These are phyloP conservation scores for Clavulina sp. DNA, from an alignment of 768 basidiomycete genomes.

Conservation along the genomic window DNA sequence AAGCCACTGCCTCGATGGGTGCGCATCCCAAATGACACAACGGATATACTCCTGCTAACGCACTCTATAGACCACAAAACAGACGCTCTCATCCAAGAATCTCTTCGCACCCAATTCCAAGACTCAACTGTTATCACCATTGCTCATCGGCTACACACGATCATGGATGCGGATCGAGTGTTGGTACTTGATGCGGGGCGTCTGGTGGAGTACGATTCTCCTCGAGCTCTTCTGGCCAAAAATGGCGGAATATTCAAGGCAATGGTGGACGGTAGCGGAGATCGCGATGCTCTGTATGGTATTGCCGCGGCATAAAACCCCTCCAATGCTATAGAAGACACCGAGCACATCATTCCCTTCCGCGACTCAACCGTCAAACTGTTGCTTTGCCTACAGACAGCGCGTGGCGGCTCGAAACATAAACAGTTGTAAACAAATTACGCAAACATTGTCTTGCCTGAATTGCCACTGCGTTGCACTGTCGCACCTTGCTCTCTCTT, in stretches of 20 bases:
- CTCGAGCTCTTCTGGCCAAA: conserved; percentile 32
- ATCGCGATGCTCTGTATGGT: too few species aligned
- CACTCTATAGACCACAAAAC: conserved; percentile 31
- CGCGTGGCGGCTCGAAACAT: too few species aligned
- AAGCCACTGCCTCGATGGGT: conserved; percentile 35
- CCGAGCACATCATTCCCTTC: too few species aligned
- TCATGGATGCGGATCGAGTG: conserved; percentile 19
- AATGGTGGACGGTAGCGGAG: too few species aligned
- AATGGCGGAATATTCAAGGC: conserved; percentile 33
- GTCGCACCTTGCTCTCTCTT: too few species aligned
- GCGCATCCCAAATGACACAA: background rate
- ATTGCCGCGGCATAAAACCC: too few species aligned
- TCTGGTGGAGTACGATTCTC: conserved; percentile 39
- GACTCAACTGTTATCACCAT: conserved; percentile 40
- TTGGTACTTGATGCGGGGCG: conserved; percentile 28
- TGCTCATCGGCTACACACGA: conserved; percentile 38
- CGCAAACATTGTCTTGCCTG: too few species aligned
- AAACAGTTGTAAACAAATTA: too few species aligned
- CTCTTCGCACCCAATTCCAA: conserved; percentile 29
- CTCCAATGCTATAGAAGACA: too few species aligned
- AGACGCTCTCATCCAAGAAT: conserved; percentile 36
- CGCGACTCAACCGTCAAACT: too few species aligned
- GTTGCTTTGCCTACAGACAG: too few species aligned
- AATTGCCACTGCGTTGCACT: too few species aligned
- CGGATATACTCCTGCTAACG: background rate